A percentile compares a stretch with the other conserved stretches of the same genome.
Evolutionary conservation across 169 alveolate species (phyloP).

Genomic region (Babesia bigemina): DNA sequence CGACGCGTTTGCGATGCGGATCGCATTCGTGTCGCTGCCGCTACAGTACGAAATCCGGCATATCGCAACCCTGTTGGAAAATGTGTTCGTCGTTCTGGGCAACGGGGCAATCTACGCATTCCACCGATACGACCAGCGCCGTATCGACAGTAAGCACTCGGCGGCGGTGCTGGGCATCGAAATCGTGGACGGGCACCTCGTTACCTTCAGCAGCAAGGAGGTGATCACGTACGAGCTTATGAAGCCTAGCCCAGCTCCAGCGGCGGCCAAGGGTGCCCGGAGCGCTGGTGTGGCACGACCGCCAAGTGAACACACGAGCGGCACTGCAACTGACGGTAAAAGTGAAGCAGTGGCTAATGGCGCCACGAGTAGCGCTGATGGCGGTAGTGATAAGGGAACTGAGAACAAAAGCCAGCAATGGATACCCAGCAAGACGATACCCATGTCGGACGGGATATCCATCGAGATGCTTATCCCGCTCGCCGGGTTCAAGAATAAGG

Average conservation of each 20-base stretch:
- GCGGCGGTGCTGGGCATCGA: constrained; percentile 29
- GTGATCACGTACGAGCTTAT: constrained; percentile 23
- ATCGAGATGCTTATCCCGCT: constrained; percentile 66
- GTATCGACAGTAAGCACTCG: constrained; percentile 18
- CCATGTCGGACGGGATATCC: constrained; percentile 38
- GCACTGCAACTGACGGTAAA: background rate
- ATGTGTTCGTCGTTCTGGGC: constrained; percentile 47
- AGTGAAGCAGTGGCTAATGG: background rate
- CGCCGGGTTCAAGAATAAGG: constrained; percentile 71
- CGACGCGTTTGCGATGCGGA: constrained; percentile 48
- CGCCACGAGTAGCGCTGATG: background rate
- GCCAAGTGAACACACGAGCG: background rate
- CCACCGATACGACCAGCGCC: constrained; percentile 61
- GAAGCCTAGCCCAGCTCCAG: background rate
- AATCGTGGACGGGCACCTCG: constrained; percentile 1
- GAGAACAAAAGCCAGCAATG: constrained; percentile 41
- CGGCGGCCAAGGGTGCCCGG: background rate
- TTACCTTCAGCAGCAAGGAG: constrained; percentile 46
- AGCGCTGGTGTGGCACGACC: background rate
- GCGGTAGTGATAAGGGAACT: background rate
- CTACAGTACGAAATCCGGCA: constrained; percentile 20
- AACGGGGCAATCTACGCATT: constrained; percentile 35
- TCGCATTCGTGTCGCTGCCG: constrained; percentile 63
- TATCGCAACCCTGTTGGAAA: constrained; percentile 55
- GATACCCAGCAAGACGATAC: constrained; percentile 40